Conservation (phyloP, 129 eudicot species). For the Saposhnikovia divaricata region DNA sequence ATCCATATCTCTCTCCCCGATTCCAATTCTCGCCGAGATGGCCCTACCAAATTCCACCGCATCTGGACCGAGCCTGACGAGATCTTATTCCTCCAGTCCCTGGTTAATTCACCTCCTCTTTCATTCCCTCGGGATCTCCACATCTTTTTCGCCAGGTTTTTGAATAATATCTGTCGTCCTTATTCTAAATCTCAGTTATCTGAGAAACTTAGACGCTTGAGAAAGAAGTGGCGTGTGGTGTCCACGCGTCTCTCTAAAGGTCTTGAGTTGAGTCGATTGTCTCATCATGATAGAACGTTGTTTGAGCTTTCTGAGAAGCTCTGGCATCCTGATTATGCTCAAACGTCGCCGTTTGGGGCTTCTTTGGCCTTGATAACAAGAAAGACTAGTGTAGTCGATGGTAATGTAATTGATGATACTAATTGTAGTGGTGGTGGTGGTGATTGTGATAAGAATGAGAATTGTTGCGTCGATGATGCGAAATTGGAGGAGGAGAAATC, state of each 20-base stretch:
- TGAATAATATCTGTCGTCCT: slow-evolving; percentile 46
- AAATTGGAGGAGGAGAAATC: slow-evolving; percentile 22
- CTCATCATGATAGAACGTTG: slow-evolving; percentile 56
- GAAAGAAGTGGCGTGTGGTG: slow-evolving; percentile 60
- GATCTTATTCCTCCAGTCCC: slow-evolving; percentile 61
- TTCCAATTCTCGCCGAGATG: slow-evolving; percentile 10
- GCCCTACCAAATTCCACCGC: slow-evolving; percentile 63
- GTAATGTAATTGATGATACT: neutral
- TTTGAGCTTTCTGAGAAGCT: slow-evolving; percentile 45
- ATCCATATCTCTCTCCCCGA: slow-evolving; percentile 19
- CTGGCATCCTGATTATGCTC: slow-evolving; percentile 48
- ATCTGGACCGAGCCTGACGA: slow-evolving; percentile 80
- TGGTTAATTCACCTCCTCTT: slow-evolving; percentile 37
- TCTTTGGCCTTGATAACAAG: neutral
- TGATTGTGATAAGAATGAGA: neutral
- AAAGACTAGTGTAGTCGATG: neutral
- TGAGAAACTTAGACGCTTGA: slow-evolving; percentile 62
- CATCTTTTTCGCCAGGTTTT: slow-evolving; percentile 37
- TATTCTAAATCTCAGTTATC: slow-evolving; percentile 66
- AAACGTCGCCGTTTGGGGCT: slow-evolving; percentile 26
- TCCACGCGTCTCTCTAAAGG: slow-evolving; percentile 45
- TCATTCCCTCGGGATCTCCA: slow-evolving; percentile 56
- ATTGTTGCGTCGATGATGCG: slow-evolving; percentile 10
- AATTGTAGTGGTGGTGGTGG: slow-evolving; percentile 1
- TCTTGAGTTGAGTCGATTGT: slow-evolving; percentile 26